Evolutionary conservation across 257 asterid species (phyloP).

Genomic region (Salvia hispanica): DNA sequence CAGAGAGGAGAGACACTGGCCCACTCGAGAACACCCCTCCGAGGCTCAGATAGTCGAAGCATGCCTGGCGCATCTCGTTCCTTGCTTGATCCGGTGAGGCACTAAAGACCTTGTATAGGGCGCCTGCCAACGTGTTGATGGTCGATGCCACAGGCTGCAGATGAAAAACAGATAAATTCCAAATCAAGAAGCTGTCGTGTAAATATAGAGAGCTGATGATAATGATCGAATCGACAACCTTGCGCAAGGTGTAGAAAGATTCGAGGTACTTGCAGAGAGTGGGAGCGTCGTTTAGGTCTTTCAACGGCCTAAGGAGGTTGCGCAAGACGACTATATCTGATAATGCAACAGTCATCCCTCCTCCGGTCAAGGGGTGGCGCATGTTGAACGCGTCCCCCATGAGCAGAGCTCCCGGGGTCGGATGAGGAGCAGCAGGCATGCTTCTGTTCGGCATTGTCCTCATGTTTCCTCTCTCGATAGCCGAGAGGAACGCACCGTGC

Average conservation of each 20-base stretch:
- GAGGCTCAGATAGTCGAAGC: conserved; percentile 60
- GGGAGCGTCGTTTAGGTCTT: conserved; percentile 35
- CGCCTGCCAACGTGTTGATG: conserved; percentile 61
- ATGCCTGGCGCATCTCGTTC: conserved; percentile 63
- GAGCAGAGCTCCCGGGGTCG: conserved; percentile 49
- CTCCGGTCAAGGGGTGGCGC: conserved; percentile 53
- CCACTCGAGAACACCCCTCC: conserved; percentile 57
- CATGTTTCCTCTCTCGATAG: conserved; percentile 41
- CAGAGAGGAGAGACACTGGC: conserved; percentile 59
- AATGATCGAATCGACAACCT: conserved; percentile 48
- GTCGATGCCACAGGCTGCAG: conserved; percentile 77
- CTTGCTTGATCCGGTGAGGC: conserved; percentile 62
- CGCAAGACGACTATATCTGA: conserved; percentile 46
- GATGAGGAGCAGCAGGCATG: conserved; percentile 50
- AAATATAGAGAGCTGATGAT: neutral
- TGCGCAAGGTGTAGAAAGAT: conserved; percentile 49
- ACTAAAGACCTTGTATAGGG: conserved; percentile 55
- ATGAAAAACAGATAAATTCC: conserved; percentile 42
- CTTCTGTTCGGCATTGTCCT: conserved; percentile 51
- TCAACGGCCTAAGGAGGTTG: conserved; percentile 44
- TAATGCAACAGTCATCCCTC: conserved; percentile 53
- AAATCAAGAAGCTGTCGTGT: too few relatives aligned
- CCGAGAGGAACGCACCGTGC: conserved; percentile 35
- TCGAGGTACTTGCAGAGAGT: conserved; percentile 41
- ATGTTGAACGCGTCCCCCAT: conserved; percentile 52